Percentiles rank a stretch among this genome's conserved stretches.
phyloP scores from a whole-genome alignment of 257 asterid species.

The Jaltomata sinuosa region DNA sequence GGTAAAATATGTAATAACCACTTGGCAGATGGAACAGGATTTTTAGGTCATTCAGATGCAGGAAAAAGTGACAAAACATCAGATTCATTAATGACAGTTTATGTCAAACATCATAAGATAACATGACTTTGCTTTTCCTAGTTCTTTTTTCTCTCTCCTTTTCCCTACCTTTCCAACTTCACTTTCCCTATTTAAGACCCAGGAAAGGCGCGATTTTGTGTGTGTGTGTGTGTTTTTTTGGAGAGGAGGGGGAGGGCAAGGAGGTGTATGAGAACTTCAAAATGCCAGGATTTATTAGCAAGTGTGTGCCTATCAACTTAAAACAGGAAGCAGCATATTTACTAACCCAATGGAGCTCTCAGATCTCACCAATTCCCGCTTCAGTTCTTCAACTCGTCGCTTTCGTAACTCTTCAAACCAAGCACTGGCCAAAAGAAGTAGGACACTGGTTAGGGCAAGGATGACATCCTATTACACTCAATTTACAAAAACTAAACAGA shows the following conservation, averaged over 20 bases:
- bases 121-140: background rate
- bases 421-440: constrained; percentile 33
- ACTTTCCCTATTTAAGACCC: background rate
- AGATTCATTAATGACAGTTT: background rate
- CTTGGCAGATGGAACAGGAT: background rate
- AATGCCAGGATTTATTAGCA: background rate
- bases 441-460: background rate
- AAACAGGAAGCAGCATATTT: background rate
- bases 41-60: background rate
- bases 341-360: constrained; percentile 85
- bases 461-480: background rate
- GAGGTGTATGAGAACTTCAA: background rate
- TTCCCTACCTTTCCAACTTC: background rate
- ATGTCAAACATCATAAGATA: background rate
- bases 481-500: background rate
- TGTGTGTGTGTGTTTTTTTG: too few relatives aligned
- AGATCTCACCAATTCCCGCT: constrained; percentile 58
- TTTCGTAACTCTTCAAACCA: constrained; percentile 84
- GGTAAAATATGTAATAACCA: background rate
- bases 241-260: background rate
- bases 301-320: background rate
- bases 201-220: too few relatives aligned
- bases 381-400: constrained; percentile 72
- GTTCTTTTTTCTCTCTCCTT: background rate
- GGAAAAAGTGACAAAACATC: background rate